A percentile compares a stretch with the other conserved stretches of the same genome.
Conservation (phyloP, 192 early-diverging fungal species). For the Rhizophagus prolifer region DNA sequence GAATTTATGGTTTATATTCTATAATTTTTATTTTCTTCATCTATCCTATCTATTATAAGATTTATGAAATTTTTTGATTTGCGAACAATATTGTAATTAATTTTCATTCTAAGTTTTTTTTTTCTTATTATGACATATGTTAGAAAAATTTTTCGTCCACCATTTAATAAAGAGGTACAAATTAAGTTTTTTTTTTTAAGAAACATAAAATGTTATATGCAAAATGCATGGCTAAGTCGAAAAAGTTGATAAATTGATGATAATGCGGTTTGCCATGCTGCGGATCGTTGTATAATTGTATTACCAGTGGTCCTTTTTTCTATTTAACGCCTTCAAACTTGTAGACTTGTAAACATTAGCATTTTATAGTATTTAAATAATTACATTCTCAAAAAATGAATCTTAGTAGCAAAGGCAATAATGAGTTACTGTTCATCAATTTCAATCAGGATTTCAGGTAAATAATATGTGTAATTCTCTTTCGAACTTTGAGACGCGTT, state of each 20-base stretch:
- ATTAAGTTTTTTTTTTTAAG: neutral
- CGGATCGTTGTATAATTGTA: neutral
- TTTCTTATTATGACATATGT: neutral
- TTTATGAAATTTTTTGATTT: neutral
- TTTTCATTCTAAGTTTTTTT: neutral
- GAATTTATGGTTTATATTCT: neutral
- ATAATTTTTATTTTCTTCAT: neutral
- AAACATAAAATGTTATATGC: neutral
- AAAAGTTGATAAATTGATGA: neutral
- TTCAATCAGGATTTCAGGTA: slow-evolving; percentile 83
- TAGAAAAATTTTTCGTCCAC: neutral
- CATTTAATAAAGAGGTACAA: neutral
- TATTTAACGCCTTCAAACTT: too few species aligned
- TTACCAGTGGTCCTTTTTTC: neutral
- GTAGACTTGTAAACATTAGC: neutral
- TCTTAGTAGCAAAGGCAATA: slow-evolving; percentile 55
- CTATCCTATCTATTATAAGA: neutral
- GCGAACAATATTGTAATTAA: neutral
- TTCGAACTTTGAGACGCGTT: neutral
- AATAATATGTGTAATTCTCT: neutral
- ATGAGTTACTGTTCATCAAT: slow-evolving; percentile 77
- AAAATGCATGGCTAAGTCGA: neutral
- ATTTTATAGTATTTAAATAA: neutral
- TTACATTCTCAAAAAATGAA: slow-evolving; percentile 52
- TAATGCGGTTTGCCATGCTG: neutral